Base-by-base conservation (phyloP, 495 filamentous ascomycete genomes). In the Lindgomyces ingoldianus region DNA sequence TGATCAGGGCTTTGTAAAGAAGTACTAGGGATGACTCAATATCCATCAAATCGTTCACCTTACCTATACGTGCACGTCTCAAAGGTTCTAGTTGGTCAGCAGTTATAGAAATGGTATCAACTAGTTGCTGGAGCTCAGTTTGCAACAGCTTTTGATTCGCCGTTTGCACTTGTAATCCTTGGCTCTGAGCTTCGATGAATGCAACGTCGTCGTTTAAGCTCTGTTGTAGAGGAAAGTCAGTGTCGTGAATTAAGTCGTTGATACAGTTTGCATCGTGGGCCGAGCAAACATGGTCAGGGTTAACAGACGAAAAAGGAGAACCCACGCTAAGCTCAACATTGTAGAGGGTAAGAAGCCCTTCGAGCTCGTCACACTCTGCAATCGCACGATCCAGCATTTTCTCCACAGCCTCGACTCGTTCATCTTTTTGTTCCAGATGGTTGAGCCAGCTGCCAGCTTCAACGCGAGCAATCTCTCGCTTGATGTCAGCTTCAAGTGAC, bases 141-240 rank as follows among this genome's bases (percentile, higher is more conserved):
- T 92, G 91, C 25, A 98, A 83, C 30, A 96, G 84, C 76, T 95
- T 96, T 75, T 98, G 95, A 70, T 98, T 98, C 21, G 95, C 92
- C 19, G 93, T 91, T 74, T 97, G 93, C 19, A 98, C 92, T 71
- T 98, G 95, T 22, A 98, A 76, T 76, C 94, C 95, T 77, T 98
- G 93, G 4, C 90, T 91, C 73, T 98, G 94, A 9, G 95, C 91
- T 78, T 98, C 94, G 53, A 98, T 97, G 71, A 93, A 97, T 4
- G 92, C 86, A 46, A 98, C 91, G 75, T 98, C 94, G 33, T 97
- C 93, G 57, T 93, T 90, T 2, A 98, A 81, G 47, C 91, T 98
- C 90, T 96, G 61, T 18, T 1, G 21, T 4, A 41, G 3, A 21
- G 33, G 33, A 22, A 55, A 53, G 51, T 55, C 30, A 55, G 51